Conservation (phyloP, 768 basidiomycete species). For the Lactarius tabidus region DNA sequence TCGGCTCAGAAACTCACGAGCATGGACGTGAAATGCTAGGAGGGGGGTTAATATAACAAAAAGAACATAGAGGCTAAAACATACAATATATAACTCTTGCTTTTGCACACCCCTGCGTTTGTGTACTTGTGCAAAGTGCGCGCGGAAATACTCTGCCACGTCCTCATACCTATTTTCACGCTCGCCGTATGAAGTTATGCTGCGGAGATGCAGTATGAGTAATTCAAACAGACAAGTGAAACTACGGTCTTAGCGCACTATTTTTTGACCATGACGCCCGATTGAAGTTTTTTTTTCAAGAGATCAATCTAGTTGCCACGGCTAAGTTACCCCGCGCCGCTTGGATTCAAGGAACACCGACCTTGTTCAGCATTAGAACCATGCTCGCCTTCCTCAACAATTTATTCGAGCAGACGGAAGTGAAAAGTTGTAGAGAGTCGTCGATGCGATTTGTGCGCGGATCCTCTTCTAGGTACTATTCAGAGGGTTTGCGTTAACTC, state of each 20-base stretch:
- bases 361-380: constrained; percentile 62
- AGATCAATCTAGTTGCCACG: constrained; percentile 72
- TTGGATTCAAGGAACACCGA: constrained; percentile 49
- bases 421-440: constrained; percentile 85
- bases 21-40: constrained; percentile 69
- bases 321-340: constrained; percentile 10
- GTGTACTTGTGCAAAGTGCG: constrained; percentile 78
- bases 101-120: constrained; percentile 55
- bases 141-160: constrained; percentile 75
- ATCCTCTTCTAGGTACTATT: constrained; percentile 82
- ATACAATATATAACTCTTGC: constrained; percentile 60
- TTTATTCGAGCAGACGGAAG: constrained; percentile 77
- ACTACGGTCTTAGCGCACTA: constrained; percentile 51
- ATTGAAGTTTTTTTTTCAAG: constrained; percentile 63
- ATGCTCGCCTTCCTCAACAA: constrained; percentile 58
- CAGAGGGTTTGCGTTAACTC: constrained; percentile 33
- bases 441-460: constrained; percentile 81
- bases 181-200: constrained; percentile 74
- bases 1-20: constrained; percentile 38
- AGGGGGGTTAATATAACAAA: not conserved
- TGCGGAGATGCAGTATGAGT: constrained; percentile 30
- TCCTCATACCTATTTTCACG: constrained; percentile 66
- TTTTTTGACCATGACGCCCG: constrained; percentile 68
- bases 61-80: constrained; percentile 32
- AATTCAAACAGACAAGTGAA: not conserved